phyloP scores from a whole-genome alignment of 306 rosid species.

The Hippophae tibetana region DNA sequence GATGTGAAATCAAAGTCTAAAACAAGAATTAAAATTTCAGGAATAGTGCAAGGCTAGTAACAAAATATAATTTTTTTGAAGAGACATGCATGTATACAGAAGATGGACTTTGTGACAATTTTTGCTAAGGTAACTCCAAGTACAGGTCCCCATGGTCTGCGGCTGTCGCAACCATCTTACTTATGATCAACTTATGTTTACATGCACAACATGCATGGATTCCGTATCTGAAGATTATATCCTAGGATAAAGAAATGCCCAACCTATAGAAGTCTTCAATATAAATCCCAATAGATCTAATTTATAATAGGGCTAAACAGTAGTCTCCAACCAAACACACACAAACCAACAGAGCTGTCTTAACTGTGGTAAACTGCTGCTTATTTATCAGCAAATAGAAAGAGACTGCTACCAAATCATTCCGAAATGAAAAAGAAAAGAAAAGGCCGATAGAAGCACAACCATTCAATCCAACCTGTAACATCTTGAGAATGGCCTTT shows the following conservation, averaged over 20 bases:
- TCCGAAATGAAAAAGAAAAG: background rate
- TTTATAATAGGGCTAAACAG: background rate
- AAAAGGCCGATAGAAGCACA: constrained; percentile 36
- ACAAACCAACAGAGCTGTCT: background rate
- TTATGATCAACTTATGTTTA: too few relatives aligned
- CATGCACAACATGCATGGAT: background rate
- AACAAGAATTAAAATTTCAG: constrained; percentile 30
- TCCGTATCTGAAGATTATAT: background rate
- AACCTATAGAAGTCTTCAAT: background rate
- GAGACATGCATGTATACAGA: background rate
- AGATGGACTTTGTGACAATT: too few relatives aligned
- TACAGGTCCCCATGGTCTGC: too few relatives aligned
- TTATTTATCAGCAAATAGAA: background rate
- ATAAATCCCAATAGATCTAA: background rate
- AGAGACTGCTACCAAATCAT: background rate
- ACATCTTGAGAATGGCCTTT: constrained; percentile 87
- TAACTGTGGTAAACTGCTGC: too few relatives aligned
- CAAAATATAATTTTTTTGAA: background rate
- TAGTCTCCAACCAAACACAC: too few relatives aligned
- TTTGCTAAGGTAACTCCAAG: too few relatives aligned
- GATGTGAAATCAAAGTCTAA: constrained; percentile 95
- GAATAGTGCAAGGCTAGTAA: constrained; percentile 12
- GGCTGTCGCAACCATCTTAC: too few relatives aligned
- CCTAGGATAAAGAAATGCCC: too few relatives aligned
- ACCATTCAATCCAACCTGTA: constrained; percentile 76